Conservation (phyloP, 23 red algal species). For the Cyanidium caldarium region DNA sequence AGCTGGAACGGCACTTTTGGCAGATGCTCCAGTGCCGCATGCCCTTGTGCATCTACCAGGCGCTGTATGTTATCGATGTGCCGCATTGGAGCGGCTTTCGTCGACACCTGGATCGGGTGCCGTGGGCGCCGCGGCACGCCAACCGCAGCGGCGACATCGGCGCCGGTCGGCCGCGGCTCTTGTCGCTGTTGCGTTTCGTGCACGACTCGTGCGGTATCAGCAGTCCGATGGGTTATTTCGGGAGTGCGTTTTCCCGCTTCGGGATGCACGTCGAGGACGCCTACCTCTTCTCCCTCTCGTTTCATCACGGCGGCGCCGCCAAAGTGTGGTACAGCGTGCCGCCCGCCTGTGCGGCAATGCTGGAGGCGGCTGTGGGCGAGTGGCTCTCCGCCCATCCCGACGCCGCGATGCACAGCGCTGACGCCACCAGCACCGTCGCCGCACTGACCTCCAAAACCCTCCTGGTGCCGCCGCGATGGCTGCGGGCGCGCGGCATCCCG, state of each 20-base stretch:
- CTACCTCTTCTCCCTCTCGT: constrained; percentile 64
- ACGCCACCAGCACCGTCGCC: no score
- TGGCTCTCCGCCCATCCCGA: no score
- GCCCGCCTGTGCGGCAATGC: not conserved
- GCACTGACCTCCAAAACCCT: constrained; percentile 51
- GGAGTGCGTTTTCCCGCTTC: constrained; percentile 62
- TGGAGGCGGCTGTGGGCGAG: no score
- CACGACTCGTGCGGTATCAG: constrained; percentile 18
- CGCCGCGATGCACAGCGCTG: no score
- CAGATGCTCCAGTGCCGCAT: no score
- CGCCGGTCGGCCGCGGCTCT: not conserved
- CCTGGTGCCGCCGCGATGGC: constrained; percentile 35
- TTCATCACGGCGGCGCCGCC: constrained; percentile 35
- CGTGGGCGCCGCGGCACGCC: no score
- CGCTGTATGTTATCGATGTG: no score
- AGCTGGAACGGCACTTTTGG: no score
- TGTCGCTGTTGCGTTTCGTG: not conserved
- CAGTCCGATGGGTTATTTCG: constrained; percentile 65
- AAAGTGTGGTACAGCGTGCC: constrained; percentile 76
- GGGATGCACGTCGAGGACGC: constrained; percentile 89
- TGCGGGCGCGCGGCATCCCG: constrained; percentile 8
- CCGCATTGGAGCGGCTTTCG: no score
- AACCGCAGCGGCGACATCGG: no score
- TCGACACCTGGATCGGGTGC: no score
- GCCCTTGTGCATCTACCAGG: no score